These are phyloP conservation scores for Boletus semigastroideus DNA, from an alignment of 1,284 basidiomycete species.

Conservation along the genomic window DNA sequence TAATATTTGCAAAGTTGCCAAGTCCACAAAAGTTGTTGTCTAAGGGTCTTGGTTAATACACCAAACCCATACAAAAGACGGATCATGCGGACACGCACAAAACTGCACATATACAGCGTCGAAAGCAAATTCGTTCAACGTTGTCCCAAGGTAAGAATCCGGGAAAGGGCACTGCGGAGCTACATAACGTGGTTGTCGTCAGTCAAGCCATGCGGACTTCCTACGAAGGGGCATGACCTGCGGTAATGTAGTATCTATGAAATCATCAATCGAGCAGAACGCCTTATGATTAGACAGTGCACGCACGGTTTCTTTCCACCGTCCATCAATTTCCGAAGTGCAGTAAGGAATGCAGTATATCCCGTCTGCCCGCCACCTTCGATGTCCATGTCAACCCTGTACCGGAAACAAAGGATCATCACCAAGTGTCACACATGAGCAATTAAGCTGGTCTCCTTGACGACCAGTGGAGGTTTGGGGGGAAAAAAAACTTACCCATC, in stretches of 20 bases:
- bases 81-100: slow-evolving; percentile 32
- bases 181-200: background rate
- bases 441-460: slow-evolving; percentile 1
- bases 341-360: slow-evolving; percentile 54
- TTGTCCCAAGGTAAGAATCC: slow-evolving; percentile 54
- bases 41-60: slow-evolving; percentile 10
- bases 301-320: slow-evolving; percentile 52
- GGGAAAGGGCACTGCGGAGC: slow-evolving; percentile 71
- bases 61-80: background rate
- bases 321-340: slow-evolving; percentile 46
- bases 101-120: slow-evolving; percentile 67
- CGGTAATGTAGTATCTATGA: slow-evolving; percentile 55
- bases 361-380: slow-evolving; percentile 56
- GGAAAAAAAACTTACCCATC: slow-evolving; percentile 51
- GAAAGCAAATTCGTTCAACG: slow-evolving; percentile 54
- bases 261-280: background rate
- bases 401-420: background rate
- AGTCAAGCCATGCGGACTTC: background rate
- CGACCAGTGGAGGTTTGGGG: background rate
- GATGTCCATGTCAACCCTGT: slow-evolving; percentile 63
- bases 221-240: slow-evolving; percentile 30
- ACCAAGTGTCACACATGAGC: slow-evolving; percentile 4
- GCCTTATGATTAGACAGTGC: background rate
- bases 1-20: slow-evolving; percentile 40
- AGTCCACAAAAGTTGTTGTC: slow-evolving; percentile 63